Conservation (phyloP, 257 asterid species). For the Thymus mandschuricus region DNA sequence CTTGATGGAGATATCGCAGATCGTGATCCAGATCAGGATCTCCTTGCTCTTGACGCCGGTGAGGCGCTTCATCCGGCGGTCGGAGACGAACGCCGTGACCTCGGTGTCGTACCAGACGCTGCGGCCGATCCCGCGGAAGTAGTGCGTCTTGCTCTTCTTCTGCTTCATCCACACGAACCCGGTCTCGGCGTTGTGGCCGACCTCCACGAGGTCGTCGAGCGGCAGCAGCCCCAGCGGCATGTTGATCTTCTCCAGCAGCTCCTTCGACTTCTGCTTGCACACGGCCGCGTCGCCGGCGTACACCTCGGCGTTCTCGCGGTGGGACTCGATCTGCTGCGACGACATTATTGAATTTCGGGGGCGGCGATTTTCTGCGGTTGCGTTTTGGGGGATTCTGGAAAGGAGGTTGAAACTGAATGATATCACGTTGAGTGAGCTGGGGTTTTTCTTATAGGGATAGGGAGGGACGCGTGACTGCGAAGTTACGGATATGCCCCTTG, state of each 20-base stretch:
- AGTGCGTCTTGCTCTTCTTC: slow-evolving; percentile 54
- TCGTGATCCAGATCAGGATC: slow-evolving; percentile 67
- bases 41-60: slow-evolving; percentile 84
- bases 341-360: slow-evolving; percentile 39
- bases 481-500: slow-evolving; percentile 29
- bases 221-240: slow-evolving; percentile 71
- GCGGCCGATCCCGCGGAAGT: slow-evolving; percentile 49
- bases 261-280: slow-evolving; percentile 64
- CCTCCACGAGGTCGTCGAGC: slow-evolving; percentile 58
- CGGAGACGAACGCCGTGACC: slow-evolving; percentile 68
- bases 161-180: slow-evolving; percentile 81
- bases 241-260: slow-evolving; percentile 59
- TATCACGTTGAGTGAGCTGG: neutral
- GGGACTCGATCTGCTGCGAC: slow-evolving; percentile 39
- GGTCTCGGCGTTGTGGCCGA: slow-evolving; percentile 56
- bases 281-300: slow-evolving; percentile 49
- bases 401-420: neutral
- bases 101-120: slow-evolving; percentile 67
- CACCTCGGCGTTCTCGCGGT: slow-evolving; percentile 64
- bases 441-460: neutral
- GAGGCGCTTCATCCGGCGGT: slow-evolving; percentile 66
- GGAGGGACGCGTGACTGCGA: neutral
- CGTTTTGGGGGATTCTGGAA: neutral
- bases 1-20: slow-evolving; percentile 53
- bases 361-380: slow-evolving; percentile 1